A percentile compares a stretch with the other conserved stretches of the same genome.
These are phyloP conservation scores for Sclerotinia sclerotiorum DNA, from an alignment of 2,329 filamentous ascomycete genomes.

Conservation along the genomic window DNA sequence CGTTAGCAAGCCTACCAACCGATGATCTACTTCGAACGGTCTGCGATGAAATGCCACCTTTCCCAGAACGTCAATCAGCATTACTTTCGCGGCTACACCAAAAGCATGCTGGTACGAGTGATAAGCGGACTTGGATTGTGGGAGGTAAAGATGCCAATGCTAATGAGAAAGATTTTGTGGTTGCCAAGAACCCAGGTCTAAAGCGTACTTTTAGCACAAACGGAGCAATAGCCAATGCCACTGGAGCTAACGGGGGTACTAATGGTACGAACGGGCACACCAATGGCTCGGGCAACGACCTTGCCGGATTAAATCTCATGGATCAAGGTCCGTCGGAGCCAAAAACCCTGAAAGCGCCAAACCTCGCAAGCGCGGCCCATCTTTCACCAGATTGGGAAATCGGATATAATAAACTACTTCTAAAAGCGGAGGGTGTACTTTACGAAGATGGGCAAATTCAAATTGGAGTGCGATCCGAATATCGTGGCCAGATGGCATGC, in stretches of 20 bases:
- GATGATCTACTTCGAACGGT: conserved; percentile 92
- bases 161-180: conserved; percentile 73
- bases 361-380: conserved; percentile 88
- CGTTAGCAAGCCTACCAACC: conserved; percentile 78
- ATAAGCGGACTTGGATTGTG: conserved; percentile 97
- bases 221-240: conserved; percentile 41
- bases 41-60: conserved; percentile 98
- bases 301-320: conserved; percentile 80
- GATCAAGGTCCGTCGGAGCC: conserved; percentile 56
- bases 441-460: conserved; percentile 96
- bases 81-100: conserved; percentile 89
- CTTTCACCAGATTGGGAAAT: conserved; percentile 92
- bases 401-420: conserved; percentile 80
- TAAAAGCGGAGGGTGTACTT: conserved; percentile 79
- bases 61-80: conserved; percentile 90
- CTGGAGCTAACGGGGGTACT: conserved; percentile 48
- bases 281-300: conserved; percentile 54
- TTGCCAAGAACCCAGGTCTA: conserved; percentile 77
- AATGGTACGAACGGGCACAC: conserved; percentile 54
- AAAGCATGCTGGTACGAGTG: conserved; percentile 88
- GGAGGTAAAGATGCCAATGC: conserved; percentile 92
- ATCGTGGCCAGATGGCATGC: conserved; percentile 91
- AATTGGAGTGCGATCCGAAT: conserved; percentile 88
- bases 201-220: conserved; percentile 81
- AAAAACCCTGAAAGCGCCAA: conserved; percentile 66